A percentile compares a stretch with the other conserved stretches of the same genome.
Evolutionary conservation across 2,329 filamentous ascomycete species (phyloP).

Genomic region (Xenoacremonium recifei): DNA sequence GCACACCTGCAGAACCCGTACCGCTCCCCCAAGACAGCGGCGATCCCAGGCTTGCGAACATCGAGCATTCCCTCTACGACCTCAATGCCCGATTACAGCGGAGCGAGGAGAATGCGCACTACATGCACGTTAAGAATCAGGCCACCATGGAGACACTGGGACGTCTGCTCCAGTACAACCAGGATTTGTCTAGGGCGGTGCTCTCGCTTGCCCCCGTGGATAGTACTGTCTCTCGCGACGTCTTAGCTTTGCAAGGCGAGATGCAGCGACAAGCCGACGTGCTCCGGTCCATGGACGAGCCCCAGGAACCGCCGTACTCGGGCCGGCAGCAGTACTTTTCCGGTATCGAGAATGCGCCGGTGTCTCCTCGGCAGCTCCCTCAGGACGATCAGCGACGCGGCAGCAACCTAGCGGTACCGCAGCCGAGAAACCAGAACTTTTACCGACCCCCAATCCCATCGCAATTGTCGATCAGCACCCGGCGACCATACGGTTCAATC

Average conservation of each 20-base stretch:
- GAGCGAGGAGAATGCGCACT: conserved; percentile 78
- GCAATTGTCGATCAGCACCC: conserved; percentile 74
- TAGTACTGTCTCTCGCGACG: conserved; percentile 75
- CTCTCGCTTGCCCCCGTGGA: conserved; percentile 74
- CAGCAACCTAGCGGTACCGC: conserved; percentile 62
- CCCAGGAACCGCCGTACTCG: conserved; percentile 67
- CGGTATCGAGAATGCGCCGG: conserved; percentile 69
- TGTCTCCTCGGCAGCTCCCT: conserved; percentile 84
- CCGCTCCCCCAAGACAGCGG: conserved; percentile 64
- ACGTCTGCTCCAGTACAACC: conserved; percentile 72
- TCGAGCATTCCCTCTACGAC: conserved; percentile 84
- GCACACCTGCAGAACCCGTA: conserved; percentile 80
- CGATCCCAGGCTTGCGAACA: conserved; percentile 69
- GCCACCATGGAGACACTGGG: conserved; percentile 77
- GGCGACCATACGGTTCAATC: conserved; percentile 84
- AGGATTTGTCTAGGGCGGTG: conserved; percentile 76
- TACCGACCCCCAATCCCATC: conserved; percentile 78
- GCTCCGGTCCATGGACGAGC: conserved; percentile 58
- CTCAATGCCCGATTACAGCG: conserved; percentile 73
- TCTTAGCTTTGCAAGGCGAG: conserved; percentile 55
- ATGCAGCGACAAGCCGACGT: conserved; percentile 61
- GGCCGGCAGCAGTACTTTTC: conserved; percentile 66
- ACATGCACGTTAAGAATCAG: conserved; percentile 78
- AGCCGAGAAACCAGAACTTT: conserved; percentile 57
- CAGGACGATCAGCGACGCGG: conserved; percentile 82